These are phyloP conservation scores for Penicillium cinerascens DNA, from an alignment of 495 filamentous ascomycete species.

Conservation along the genomic window DNA sequence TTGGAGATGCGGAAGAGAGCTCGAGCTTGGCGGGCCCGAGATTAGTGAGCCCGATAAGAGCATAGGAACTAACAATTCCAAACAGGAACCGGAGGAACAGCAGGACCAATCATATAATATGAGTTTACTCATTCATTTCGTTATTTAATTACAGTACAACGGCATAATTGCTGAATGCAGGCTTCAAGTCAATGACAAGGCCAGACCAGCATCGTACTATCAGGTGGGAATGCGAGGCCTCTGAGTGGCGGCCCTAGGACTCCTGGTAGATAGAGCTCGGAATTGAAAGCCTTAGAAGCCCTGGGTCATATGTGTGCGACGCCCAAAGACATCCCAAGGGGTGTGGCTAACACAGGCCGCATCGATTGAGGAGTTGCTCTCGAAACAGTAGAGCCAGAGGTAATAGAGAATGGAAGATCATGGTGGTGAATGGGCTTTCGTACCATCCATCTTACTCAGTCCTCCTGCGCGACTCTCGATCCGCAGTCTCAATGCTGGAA, in stretches of 20 bases:
- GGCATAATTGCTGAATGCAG: neutral
- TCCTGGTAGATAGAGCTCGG: neutral
- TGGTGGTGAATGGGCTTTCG: neutral
- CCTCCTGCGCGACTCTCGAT: slow-evolving; percentile 60
- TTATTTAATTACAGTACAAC: neutral
- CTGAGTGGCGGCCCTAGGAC: neutral
- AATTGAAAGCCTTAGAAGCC: neutral
- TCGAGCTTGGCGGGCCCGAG: slow-evolving; percentile 13
- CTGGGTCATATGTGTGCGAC: neutral
- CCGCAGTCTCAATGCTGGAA: slow-evolving; percentile 45
- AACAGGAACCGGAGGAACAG: neutral
- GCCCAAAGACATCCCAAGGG: neutral
- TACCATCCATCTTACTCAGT: slow-evolving; percentile 41
- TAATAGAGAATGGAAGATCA: neutral
- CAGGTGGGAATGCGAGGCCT: neutral
- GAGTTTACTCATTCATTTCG: neutral
- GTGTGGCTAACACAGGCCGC: neutral
- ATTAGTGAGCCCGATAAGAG: neutral
- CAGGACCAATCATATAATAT: neutral
- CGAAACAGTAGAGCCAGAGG: neutral
- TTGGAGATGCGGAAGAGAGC: slow-evolving; percentile 10
- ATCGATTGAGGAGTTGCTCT: neutral
- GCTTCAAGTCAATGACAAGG: neutral
- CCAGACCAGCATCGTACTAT: neutral
- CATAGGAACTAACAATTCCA: neutral